phyloP scores from a whole-genome alignment of 1,139 yeast genomes.

The Suhomyces guaymorum region DNA sequence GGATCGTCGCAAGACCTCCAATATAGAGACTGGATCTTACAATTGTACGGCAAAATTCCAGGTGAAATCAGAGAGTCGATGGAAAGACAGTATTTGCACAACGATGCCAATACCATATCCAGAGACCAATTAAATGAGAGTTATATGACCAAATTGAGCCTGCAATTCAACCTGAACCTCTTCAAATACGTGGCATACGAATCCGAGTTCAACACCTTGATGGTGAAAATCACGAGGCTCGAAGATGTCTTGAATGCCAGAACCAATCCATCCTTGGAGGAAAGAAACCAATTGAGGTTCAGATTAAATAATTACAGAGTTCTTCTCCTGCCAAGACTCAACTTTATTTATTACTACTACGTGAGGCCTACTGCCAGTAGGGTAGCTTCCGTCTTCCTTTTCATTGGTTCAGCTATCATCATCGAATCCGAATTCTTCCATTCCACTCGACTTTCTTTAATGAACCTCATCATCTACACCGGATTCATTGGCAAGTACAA shows the following conservation, averaged over 20 bases:
- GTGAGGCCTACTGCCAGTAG: conserved; percentile 51
- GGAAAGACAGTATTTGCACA: conserved; percentile 33
- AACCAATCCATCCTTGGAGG: conserved; percentile 21
- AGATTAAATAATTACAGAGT: conserved; percentile 24
- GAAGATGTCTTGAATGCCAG: conserved; percentile 46
- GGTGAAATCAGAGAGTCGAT: conserved; percentile 36
- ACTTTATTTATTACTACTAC: conserved; percentile 40
- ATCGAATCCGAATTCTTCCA: conserved; percentile 76
- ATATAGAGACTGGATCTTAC: conserved; percentile 46
- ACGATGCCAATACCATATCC: conserved; percentile 23
- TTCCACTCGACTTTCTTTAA: conserved; percentile 63
- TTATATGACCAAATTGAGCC: conserved; percentile 38
- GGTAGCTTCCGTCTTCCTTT: conserved; percentile 40
- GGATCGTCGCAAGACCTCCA: conserved; percentile 32
- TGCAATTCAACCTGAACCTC: conserved; percentile 39
- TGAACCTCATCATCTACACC: conserved; percentile 48
- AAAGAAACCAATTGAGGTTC: conserved; percentile 34
- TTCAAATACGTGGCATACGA: conserved; percentile 44
- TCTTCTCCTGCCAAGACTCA: conserved; percentile 29
- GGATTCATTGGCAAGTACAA: conserved; percentile 21
- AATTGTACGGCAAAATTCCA: conserved; percentile 35
- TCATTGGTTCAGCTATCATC: conserved; percentile 47
- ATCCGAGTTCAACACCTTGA: conserved; percentile 41
- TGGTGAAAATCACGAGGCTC: conserved; percentile 35
- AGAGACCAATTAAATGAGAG: conserved; percentile 39